These are phyloP conservation scores for Ustilago crameri DNA, from an alignment of 1,284 basidiomycete species.

Conservation along the genomic window DNA sequence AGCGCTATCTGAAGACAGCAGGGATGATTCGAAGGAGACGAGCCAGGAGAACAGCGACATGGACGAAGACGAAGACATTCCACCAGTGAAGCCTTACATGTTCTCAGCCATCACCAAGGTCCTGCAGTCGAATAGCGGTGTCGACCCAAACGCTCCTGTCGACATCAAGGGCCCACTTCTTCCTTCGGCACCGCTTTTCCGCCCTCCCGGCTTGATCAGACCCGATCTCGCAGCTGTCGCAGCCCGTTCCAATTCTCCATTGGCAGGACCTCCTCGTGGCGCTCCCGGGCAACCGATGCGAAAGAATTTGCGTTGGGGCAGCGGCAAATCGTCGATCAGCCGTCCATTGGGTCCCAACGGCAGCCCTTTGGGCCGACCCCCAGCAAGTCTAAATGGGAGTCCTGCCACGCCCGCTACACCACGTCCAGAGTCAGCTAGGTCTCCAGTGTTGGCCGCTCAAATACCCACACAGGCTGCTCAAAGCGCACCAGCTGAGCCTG, in stretches of 20 bases:
- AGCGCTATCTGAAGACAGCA: conserved; percentile 24
- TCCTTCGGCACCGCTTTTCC: conserved; percentile 29
- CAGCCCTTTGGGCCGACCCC: conserved; percentile 34
- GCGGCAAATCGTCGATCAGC: conserved; percentile 60
- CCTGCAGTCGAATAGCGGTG: conserved; percentile 30
- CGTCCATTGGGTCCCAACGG: conserved; percentile 47
- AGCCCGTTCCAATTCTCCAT: conserved; percentile 47
- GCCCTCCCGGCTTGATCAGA: conserved; percentile 27
- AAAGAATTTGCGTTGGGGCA: conserved; percentile 65
- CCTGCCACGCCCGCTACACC: conserved; percentile 14
- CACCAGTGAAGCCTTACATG: conserved; percentile 35
- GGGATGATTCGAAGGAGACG: conserved; percentile 24
- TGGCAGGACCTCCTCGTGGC: conserved; percentile 50
- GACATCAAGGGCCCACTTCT: conserved; percentile 35
- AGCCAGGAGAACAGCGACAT: conserved; percentile 37
- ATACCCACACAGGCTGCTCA: conserved; percentile 2
- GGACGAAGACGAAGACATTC: conserved; percentile 30
- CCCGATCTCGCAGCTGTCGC: conserved; percentile 39
- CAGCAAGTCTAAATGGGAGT: conserved; percentile 32
- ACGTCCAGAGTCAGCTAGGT: conserved; percentile 12
- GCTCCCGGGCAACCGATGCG: conserved; percentile 59
- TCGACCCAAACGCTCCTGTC: conserved; percentile 5
- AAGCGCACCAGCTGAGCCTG: background rate
- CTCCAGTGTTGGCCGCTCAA: conserved; percentile 1
- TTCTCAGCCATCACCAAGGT: conserved; percentile 48